Percentiles rank a stretch among this genome's conserved stretches.
These are phyloP conservation scores for Starmera quercuum DNA, from an alignment of 805 yeast genomes.

Conservation along the genomic window DNA sequence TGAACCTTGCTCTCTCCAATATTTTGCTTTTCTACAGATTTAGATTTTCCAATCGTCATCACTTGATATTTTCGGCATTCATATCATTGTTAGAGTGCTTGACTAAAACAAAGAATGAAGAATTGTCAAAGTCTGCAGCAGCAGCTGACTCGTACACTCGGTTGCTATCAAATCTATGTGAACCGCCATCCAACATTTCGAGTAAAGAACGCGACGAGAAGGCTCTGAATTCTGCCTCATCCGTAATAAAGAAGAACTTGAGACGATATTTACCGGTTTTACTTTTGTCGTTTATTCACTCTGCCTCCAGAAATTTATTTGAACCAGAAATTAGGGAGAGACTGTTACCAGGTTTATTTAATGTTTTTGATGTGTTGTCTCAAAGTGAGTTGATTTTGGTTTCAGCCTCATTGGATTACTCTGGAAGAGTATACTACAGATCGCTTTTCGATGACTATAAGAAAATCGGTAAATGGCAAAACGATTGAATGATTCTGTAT, in stretches of 20 bases:
- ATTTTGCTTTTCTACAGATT: conserved; percentile 61
- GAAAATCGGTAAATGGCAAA: conserved; percentile 70
- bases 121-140: conserved; percentile 16
- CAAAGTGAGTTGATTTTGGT: conserved; percentile 55
- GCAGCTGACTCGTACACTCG: conserved; percentile 49
- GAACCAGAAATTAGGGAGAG: conserved; percentile 36
- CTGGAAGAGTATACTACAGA: conserved; percentile 63
- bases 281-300: conserved; percentile 48
- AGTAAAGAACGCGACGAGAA: conserved; percentile 23
- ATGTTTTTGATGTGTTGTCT: conserved; percentile 64
- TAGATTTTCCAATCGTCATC: conserved; percentile 67
- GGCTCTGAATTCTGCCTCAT: conserved; percentile 45
- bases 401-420: conserved; percentile 57
- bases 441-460: conserved; percentile 65
- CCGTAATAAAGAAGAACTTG: conserved; percentile 49
- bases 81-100: conserved; percentile 44
- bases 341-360: conserved; percentile 48
- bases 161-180: conserved; percentile 61
- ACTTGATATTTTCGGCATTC: conserved; percentile 45
- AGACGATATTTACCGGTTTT: conserved; percentile 58
- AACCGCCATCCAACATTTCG: conserved; percentile 42
- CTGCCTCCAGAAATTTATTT: conserved; percentile 44
- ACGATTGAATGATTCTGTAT: conserved; percentile 7
- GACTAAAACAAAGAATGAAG: conserved; percentile 17
- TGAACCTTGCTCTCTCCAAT: conserved; percentile 48